Evolutionary conservation across 306 rosid species (phyloP).

Genomic region (Mucuna pruriens): DNA sequence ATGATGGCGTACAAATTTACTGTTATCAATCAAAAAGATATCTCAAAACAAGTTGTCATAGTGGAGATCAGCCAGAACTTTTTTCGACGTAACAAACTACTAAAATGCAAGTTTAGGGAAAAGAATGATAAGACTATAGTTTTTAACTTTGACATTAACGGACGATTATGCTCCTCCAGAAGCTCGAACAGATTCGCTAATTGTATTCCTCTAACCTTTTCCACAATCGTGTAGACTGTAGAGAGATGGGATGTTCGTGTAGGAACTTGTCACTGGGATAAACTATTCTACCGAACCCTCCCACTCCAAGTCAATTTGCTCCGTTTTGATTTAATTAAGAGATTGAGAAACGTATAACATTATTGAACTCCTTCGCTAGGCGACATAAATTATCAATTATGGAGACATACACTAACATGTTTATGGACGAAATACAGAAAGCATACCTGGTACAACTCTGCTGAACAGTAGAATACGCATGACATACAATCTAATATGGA

Average conservation of each 20-base stretch:
- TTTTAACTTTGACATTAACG: slow-evolving; percentile 38
- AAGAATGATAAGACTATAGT: slow-evolving; percentile 48
- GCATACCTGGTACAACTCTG: slow-evolving; percentile 17
- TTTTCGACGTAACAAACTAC: slow-evolving; percentile 28
- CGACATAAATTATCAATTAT: not conserved
- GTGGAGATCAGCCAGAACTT: slow-evolving; percentile 55
- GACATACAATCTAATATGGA: not conserved
- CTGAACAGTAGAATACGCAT: not conserved
- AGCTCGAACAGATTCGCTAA: slow-evolving; percentile 61
- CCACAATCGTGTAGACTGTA: slow-evolving; percentile 4
- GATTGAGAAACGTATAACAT: not conserved
- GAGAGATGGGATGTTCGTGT: slow-evolving; percentile 35
- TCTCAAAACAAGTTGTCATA: slow-evolving; percentile 52
- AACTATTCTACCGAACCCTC: not conserved
- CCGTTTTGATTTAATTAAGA: not conserved
- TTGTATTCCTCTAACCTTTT: slow-evolving; percentile 42
- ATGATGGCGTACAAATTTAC: slow-evolving; percentile 37
- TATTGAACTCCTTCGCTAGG: not conserved
- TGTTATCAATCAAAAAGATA: slow-evolving; percentile 44
- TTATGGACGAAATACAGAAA: slow-evolving; percentile 22
- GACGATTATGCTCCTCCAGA: slow-evolving; percentile 56
- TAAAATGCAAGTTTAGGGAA: slow-evolving; percentile 39
- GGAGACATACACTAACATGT: not conserved
- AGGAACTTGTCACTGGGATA: slow-evolving; percentile 11
- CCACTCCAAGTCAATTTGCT: not conserved